These are phyloP conservation scores for Geotrichum bryndzae DNA, from an alignment of 1,139 yeast genomes.

Conservation along the genomic window DNA sequence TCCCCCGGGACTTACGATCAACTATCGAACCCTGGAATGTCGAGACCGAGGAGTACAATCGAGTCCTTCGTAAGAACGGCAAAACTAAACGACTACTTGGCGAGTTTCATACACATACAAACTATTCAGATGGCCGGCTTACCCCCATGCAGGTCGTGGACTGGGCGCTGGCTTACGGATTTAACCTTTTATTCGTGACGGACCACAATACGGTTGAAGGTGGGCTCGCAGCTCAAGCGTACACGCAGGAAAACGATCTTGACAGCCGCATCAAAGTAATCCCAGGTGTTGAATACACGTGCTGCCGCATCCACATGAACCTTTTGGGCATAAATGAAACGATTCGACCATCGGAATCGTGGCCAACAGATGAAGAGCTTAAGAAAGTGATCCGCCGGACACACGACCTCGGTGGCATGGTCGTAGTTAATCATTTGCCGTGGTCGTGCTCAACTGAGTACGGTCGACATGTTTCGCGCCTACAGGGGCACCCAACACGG, in stretches of 20 bases:
- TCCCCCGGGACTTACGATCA: slow-evolving; percentile 19
- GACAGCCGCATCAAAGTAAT: slow-evolving; percentile 19
- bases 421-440: slow-evolving; percentile 26
- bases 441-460: slow-evolving; percentile 25
- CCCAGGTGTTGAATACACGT: slow-evolving; percentile 29
- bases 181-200: slow-evolving; percentile 25
- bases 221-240: slow-evolving; percentile 21
- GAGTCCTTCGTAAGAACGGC: background rate
- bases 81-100: slow-evolving; percentile 6
- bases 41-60: background rate
- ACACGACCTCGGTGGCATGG: slow-evolving; percentile 27
- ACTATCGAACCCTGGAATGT: slow-evolving; percentile 20
- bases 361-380: slow-evolving; percentile 25
- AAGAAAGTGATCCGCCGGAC: slow-evolving; percentile 19
- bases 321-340: slow-evolving; percentile 27
- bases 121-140: slow-evolving; percentile 25
- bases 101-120: slow-evolving; percentile 28
- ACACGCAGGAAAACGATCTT: slow-evolving; percentile 17
- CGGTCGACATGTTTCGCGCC: slow-evolving; percentile 21
- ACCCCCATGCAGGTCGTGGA: slow-evolving; percentile 26
- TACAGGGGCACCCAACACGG: slow-evolving; percentile 24
- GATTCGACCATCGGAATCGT: slow-evolving; percentile 21
- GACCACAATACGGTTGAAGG: slow-evolving; percentile 27
- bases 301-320: slow-evolving; percentile 30
- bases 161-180: slow-evolving; percentile 30